Evolutionary conservation across 2,329 filamentous ascomycete genomes (phyloP).

Genomic region (Epichloe hybrida): DNA sequence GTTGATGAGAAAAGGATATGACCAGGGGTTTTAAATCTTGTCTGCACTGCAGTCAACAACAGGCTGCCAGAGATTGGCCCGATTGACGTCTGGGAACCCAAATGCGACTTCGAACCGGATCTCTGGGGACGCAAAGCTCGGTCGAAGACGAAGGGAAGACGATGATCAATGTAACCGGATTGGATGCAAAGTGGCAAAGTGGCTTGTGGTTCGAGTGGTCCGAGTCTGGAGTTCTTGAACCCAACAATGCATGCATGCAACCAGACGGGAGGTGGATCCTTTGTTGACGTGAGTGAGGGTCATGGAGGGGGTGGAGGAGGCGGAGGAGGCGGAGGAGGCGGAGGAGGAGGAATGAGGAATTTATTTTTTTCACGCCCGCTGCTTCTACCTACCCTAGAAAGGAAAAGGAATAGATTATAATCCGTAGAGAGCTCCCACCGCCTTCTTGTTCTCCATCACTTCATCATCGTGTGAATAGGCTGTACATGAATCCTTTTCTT

Average conservation of each 20-base stretch:
- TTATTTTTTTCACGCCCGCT: too few species aligned
- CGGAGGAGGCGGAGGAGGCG: too few species aligned
- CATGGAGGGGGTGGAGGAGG: too few species aligned
- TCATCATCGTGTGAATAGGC: conserved; percentile 5
- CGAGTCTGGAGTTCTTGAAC: too few species aligned
- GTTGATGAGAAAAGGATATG: background rate
- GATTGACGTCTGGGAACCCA: background rate
- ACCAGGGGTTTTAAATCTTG: background rate
- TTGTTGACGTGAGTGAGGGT: too few species aligned
- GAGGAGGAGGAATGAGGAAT: too few species aligned
- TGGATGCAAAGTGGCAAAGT: background rate
- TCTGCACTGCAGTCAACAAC: background rate
- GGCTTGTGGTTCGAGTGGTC: background rate
- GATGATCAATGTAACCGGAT: background rate
- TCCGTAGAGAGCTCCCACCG: background rate
- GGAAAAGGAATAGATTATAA: background rate
- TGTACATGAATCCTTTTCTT: conserved; percentile 9
- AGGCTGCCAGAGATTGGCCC: background rate
- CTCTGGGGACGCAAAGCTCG: background rate
- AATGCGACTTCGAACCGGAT: too few species aligned
- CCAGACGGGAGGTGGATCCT: background rate
- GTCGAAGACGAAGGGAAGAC: background rate
- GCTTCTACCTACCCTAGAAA: background rate
- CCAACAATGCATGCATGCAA: background rate
- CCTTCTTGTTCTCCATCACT: too few species aligned